Evolutionary conservation across 805 yeast genomes (phyloP), one percentile per base, ranked within the genome.

Genomic region (Hemisphaericaspora nanyangensis): DNA sequence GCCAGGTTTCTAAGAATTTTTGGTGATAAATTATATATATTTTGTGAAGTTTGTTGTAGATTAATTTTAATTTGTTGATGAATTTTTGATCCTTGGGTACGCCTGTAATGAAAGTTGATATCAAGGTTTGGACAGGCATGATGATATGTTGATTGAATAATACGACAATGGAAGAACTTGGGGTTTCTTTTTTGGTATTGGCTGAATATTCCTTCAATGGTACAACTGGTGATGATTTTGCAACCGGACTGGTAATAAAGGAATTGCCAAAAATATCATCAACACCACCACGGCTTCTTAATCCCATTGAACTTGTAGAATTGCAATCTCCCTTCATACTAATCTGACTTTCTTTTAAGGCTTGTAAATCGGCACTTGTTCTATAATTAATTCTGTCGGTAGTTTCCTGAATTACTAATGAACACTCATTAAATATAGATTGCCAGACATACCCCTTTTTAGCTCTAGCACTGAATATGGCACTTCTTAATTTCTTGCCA

Each of bases 361-460:
- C 58, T 16, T 51, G 52, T 43, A 63, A 43, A 42, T 68, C 74
- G 2, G 59, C 37, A 3, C 49, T 39, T 6, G 58, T 42, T 42
- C 67, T 48, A 47, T 52, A 60, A 51, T 64, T 65, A 10, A 76
- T 61, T 26, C 70, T 58, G 6, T 67, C 58, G 28, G 76, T 70
- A 5, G 76, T 68, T 34, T 66, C 73, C 17, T 71, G 70, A 36
- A 84, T 72, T 5, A 79, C 72, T 37, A 68, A 58, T 7, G 79
- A 60, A 51, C 87, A 79, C 49, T 82, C 86, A 36, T 74, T 76
- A 32, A 82, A 58, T 3, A 84, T 69, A 5, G 75, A 65, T 0
- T 75, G 65, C 90, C 90, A 83, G 6, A 70, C 52, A 44, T 63
- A 68, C 2, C 70, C 66, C 38, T 66, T 62, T 44, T 64, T 72